Base-by-base conservation (phyloP, 257 asterid species). In the Solanum ahanhuiri region DNA sequence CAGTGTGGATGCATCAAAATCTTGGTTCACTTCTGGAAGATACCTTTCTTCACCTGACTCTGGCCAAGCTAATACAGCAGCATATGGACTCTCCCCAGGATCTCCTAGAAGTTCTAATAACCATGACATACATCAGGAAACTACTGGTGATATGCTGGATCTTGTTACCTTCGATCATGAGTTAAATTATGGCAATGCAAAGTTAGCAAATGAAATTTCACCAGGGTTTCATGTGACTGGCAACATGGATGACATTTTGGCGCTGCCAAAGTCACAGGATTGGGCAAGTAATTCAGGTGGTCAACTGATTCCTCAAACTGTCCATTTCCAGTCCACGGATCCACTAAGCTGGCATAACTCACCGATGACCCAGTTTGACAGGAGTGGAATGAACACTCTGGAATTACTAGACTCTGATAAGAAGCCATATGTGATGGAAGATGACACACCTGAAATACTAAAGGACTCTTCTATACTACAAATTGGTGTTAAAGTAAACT, bases 361-460 rank as follows among this genome's bases (percentile, higher is more conserved):
- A 51, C 94, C 92, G 60, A 87, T 81, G 81, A 91, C 87, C 87
- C 90, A 89, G 82, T 82, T 48, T 30, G 69, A 86, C 67, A 86
- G 87, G 60, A 90, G 89, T 43, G 67, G 43, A 87, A 81, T 81
- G 90, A 91, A 85, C 70, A 60, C 87, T 83, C 63, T 75, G 92
- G 43, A 89, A 77, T 86, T 60, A 12, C 48, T 75, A 63, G 94
- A 88, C 87, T 90, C 83, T 81, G 91, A 88, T 85, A 77, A 70
- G 70, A 89, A 89, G 70, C 37, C 88, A 23, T 87, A 87, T 71
- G 64, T 81, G 9, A 48, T 87, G 87, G 92, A 89, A 82, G 95
- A 94, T 82, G 95, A 91, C 86, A 93, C 94, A 30, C 97, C 96
- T 18, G 93, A 91, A 64, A 91, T 93, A 88, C 77, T 95, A 85